phyloP scores from a whole-genome alignment of 495 filamentous ascomycete genomes.

The Cercophora newfieldiana region DNA sequence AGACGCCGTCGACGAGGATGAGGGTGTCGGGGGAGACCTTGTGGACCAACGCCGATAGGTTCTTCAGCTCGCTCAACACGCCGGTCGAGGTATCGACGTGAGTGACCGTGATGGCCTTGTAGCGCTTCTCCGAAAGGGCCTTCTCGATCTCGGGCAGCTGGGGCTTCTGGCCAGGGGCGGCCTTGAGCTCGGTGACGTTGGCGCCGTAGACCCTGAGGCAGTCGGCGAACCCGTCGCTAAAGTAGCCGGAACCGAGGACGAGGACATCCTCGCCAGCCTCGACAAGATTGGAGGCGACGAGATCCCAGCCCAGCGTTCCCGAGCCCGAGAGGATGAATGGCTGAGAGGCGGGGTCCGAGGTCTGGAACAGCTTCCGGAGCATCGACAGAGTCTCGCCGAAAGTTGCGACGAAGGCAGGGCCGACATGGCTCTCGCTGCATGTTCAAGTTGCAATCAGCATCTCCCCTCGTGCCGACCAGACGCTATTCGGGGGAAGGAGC shows the following conservation, averaged over 20 bases:
- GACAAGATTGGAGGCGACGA: conserved; percentile 86
- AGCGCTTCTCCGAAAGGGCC: conserved; percentile 81
- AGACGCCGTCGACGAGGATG: conserved; percentile 91
- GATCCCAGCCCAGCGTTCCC: conserved; percentile 94
- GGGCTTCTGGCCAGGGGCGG: conserved; percentile 85
- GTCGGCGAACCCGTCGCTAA: conserved; percentile 90
- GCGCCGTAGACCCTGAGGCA: conserved; percentile 90
- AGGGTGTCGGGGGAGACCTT: conserved; percentile 86
- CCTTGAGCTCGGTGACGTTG: conserved; percentile 83
- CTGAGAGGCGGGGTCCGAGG: conserved; percentile 74
- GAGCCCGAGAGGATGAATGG: conserved; percentile 93
- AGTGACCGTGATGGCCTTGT: conserved; percentile 90
- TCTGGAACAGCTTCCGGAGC: conserved; percentile 91
- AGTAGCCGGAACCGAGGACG: conserved; percentile 95
- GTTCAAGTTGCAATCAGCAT: not conserved
- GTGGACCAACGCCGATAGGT: conserved; percentile 76
- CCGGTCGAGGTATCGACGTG: conserved; percentile 98
- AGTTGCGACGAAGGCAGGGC: conserved; percentile 78
- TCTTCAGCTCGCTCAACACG: conserved; percentile 86
- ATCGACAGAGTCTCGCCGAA: conserved; percentile 89
- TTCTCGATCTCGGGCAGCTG: conserved; percentile 82
- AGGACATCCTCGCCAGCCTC: conserved; percentile 88
- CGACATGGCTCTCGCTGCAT: conserved; percentile 86
- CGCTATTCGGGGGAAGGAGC: not conserved
- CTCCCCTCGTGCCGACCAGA: not conserved